Evolutionary conservation across 1,284 basidiomycete species (phyloP), one percentile per base, ranked within the genome.

Genomic region (Pisolithus thermaeus): DNA sequence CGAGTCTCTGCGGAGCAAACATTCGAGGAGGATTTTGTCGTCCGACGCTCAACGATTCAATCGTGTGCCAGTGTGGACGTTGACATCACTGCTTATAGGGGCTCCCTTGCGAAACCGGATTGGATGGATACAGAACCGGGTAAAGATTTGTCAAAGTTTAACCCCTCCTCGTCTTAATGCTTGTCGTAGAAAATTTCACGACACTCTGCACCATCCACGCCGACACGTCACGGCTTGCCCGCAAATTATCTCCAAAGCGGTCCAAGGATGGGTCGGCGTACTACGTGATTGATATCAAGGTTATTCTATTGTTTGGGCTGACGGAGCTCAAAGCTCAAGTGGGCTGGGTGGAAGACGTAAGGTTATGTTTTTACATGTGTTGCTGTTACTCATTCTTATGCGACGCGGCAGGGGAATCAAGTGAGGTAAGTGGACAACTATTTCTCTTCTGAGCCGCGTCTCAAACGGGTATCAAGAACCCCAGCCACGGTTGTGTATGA

Each of bases 261-360:
- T 51, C 63, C 0, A n/a, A 55, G 0, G 58, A 62, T 2, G 58
- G 56, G 8, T 41, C 49, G 18, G 4, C 52, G 20, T 75, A 74
- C 51, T 75, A 71, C 43, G 45, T 53, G 6, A 49, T 73, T 14
- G 54, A 64, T 1, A 71, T 69, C 52, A 68, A 72, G 14, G 58
- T 78, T 4, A 60, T 77, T 16, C 53, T 78, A 32, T 56, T 73
- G 11, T 73, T 78, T 44, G 77, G 76, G 4, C 54, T 74, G 42
- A 75, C 77, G 0, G 76, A 78, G 56, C 61, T 77, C 48, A 71
- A 68, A 47, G 76, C 76, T 0, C 72, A 75, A 48, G 56, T 78
- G 35, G 61, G 67, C 28, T 77, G 76, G 73, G 59, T 56, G 43
- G 74, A 77, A 37, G 67, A 73, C 49, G 76, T 74, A 51, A 46